Conservation (phyloP, 306 rosid species). For the Corylus heterophylla region DNA sequence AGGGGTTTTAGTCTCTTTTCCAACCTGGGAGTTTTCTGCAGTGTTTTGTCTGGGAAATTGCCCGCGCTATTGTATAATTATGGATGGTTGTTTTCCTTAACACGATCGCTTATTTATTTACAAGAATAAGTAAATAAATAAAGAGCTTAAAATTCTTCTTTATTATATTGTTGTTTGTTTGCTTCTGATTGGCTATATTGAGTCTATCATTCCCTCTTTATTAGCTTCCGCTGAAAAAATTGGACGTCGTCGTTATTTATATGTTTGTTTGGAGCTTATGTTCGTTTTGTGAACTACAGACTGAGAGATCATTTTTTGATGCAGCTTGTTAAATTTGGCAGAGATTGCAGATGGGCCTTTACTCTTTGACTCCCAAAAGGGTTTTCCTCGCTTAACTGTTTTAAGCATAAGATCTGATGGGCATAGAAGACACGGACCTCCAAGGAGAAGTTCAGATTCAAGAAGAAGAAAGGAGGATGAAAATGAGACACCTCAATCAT, state of each 20-base stretch:
- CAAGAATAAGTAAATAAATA: no score
- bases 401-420: constrained; percentile 37
- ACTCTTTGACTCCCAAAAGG: constrained; percentile 24
- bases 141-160: not conserved
- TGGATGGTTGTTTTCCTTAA: no score
- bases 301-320: constrained; percentile 56
- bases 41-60: no score
- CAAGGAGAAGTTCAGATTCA: constrained; percentile 29
- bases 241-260: not conserved
- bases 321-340: constrained; percentile 74
- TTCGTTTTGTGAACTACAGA: constrained; percentile 29
- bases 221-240: not conserved
- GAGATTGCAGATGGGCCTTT: constrained; percentile 53
- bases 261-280: not conserved
- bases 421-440: constrained; percentile 28
- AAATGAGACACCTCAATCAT: constrained; percentile 24
- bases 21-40: no score
- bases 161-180: not conserved
- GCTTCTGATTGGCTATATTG: not conserved
- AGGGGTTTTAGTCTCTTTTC: no score
- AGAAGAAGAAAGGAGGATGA: constrained; percentile 25
- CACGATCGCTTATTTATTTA: no score
- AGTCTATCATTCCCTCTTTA: not conserved
- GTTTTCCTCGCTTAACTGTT: constrained; percentile 9
- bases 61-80: no score